Evolutionary conservation across 257 asterid genomes (phyloP).

Genomic region (Scutellaria barbata): DNA sequence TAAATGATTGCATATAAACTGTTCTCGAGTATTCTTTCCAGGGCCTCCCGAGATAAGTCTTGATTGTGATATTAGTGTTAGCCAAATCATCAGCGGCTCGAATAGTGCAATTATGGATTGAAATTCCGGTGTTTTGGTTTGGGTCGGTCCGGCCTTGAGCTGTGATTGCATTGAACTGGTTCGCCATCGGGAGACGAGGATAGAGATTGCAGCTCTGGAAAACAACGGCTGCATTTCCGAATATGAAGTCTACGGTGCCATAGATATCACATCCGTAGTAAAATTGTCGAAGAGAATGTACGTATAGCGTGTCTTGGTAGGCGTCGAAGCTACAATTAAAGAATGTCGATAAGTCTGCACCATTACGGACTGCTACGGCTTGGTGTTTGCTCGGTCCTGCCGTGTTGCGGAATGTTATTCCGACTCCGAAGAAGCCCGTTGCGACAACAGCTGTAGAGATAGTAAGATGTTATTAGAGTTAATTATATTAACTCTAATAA

Average conservation of each 20-base stretch:
- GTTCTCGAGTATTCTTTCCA: conserved; percentile 82
- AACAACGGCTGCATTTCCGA: conserved; percentile 74
- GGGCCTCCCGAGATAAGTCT: conserved; percentile 75
- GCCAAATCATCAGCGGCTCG: conserved; percentile 60
- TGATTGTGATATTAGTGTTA: conserved; percentile 21
- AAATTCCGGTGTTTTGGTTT: conserved; percentile 80
- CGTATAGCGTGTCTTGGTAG: conserved; percentile 75
- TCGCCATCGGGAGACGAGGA: conserved; percentile 60
- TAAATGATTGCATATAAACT: conserved; percentile 52
- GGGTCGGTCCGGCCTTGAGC: conserved; percentile 83
- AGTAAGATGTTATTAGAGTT: not conserved
- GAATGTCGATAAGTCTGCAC: conserved; percentile 77
- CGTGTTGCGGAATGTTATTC: conserved; percentile 72
- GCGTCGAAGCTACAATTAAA: conserved; percentile 83
- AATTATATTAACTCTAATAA: no score
- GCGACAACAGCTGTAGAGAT: conserved; percentile 59
- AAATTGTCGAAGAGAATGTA: conserved; percentile 77
- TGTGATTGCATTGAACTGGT: conserved; percentile 70
- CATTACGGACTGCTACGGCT: conserved; percentile 76
- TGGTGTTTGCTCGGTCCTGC: conserved; percentile 83
- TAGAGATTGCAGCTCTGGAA: conserved; percentile 68
- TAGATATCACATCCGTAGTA: conserved; percentile 68
- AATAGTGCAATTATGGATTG: conserved; percentile 62
- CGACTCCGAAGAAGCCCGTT: conserved; percentile 56
- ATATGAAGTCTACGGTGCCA: conserved; percentile 86